phyloP scores from a whole-genome alignment of 495 filamentous ascomycete species.

The Hyaloscypha bicolor region DNA sequence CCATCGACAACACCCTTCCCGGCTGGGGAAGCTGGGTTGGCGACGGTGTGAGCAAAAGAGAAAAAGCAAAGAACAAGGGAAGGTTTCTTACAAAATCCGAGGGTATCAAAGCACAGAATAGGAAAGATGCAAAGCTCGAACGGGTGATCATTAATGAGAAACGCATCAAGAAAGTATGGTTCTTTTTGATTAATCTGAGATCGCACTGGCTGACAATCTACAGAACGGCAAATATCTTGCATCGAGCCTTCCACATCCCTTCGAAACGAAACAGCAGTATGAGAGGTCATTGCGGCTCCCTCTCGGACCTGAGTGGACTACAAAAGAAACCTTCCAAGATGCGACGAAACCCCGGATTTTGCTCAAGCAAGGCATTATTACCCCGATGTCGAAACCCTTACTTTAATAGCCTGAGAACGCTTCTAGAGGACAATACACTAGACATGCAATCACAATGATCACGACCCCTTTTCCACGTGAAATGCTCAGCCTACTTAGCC shows the following conservation, averaged over 20 bases:
- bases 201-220: conserved; percentile 10
- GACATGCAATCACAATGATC: not conserved
- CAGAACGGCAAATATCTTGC: conserved; percentile 90
- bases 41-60: conserved; percentile 67
- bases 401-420: conserved; percentile 18
- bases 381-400: conserved; percentile 74
- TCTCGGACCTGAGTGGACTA: conserved; percentile 91
- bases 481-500: not conserved
- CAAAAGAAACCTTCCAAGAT: conserved; percentile 89
- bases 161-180: conserved; percentile 78
- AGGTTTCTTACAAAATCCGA: conserved; percentile 65
- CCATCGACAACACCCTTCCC: conserved; percentile 80
- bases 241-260: conserved; percentile 77
- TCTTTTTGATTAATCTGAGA: not conserved
- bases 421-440: not conserved
- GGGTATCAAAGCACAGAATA: conserved; percentile 74
- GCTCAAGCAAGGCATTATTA: conserved; percentile 90
- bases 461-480: not conserved
- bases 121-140: conserved; percentile 80
- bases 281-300: conserved; percentile 85
- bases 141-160: conserved; percentile 94
- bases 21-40: conserved; percentile 95
- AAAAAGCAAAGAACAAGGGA: conserved; percentile 59
- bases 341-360: conserved; percentile 89
- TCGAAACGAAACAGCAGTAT: conserved; percentile 85